Evolutionary conservation across 1,284 basidiomycete genomes (phyloP), one percentile per base, ranked within the genome.

Genomic region (Sporisorium graminicola): DNA sequence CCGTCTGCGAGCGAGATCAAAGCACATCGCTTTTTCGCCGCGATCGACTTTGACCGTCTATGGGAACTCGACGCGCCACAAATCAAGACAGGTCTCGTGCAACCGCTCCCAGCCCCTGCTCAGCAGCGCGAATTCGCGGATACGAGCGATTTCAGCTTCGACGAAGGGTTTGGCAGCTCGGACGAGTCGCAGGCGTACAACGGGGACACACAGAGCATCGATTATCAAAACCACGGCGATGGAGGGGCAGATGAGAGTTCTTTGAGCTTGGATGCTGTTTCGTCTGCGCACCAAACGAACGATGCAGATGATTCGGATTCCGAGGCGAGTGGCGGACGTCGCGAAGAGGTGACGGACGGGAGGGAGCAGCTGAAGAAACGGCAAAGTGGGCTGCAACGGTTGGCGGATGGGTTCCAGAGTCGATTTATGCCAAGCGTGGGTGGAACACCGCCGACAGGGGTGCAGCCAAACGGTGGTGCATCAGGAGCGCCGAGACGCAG

Each of bases 1-100:
- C 62, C 69, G 9, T 40, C 50, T 9, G 77, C 67, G 12, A 16
- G 31, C 16, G 67, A 76, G 26, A 74, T 85, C 53, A 70, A 75
- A 18, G 27, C 46, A 20, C 77, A 81, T 35, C 53, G 69, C 3
- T 82, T 84, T 62, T 85, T 85, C 29, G 22, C 26, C 2, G 22
- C 35, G 3, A 61, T 80, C 44, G 66, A 79, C 44, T 84, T 80
- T 51, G 57, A 42, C 1, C n/a, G 53, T 6, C 33, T 85, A 5
- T 85, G 83, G 83, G 49, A 58, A 10, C 20, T 43, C 20, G 66
- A 73, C 0, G 70, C 31, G 10, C 70, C 71, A 8, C 37, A 60
- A 26, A 69, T 81, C 47, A 57, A 59, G 50, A 76, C 72, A 8
- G 78, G 81, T 2, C 59, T 81, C 3, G 75, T 68, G 44, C 51